Percentiles rank a stretch among this genome's conserved stretches.
These are phyloP conservation scores for Cardamine resedifolia DNA, from an alignment of 345 rosid species.

Conservation along the genomic window DNA sequence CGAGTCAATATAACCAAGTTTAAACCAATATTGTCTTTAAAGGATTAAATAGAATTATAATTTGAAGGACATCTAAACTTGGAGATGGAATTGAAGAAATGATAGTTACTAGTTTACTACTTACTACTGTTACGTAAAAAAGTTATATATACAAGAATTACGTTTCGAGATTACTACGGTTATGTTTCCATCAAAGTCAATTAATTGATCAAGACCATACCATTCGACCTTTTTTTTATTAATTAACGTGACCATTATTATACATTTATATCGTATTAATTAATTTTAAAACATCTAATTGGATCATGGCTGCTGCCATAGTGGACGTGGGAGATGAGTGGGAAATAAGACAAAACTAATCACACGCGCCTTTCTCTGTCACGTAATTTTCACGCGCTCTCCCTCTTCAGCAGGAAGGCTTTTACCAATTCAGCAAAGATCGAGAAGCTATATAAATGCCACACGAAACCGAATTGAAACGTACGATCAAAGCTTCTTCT, in stretches of 20 bases:
- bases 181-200: conserved; percentile 24
- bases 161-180: not conserved
- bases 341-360: not conserved
- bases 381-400: conserved; percentile 24
- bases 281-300: not conserved
- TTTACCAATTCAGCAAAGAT: conserved; percentile 41
- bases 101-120: not conserved
- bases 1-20: not conserved
- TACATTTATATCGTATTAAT: not conserved
- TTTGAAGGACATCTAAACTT: not conserved
- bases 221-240: not conserved
- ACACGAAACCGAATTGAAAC: conserved; percentile 1
- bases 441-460: conserved; percentile 31
- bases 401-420: conserved; percentile 32
- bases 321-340: conserved; percentile 35
- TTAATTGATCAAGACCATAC: conserved; percentile 6
- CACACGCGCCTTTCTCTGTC: conserved; percentile 13
- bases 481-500: conserved; percentile 29
- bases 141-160: not conserved
- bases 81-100: not conserved
- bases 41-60: too few relatives aligned
- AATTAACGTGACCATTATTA: not conserved
- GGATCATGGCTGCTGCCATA: conserved; percentile 12
- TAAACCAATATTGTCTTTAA: not conserved
- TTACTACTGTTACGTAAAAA: conserved; percentile 18